phyloP scores from a whole-genome alignment of 1,284 basidiomycete species.

The Marasmius oreades region DNA sequence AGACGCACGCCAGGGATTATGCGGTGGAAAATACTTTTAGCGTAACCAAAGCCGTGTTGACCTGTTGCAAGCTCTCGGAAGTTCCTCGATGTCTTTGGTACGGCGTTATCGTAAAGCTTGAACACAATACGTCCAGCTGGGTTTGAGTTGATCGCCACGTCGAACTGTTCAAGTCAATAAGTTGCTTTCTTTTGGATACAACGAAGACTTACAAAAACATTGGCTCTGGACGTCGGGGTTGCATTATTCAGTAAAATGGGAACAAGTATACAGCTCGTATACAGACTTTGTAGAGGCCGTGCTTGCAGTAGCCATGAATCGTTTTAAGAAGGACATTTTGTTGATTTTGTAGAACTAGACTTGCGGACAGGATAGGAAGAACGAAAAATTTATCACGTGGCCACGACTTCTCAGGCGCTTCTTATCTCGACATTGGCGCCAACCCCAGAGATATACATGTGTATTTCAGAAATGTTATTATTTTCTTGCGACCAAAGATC shows the following conservation, averaged over 20 bases:
- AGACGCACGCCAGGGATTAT: slow-evolving; percentile 50
- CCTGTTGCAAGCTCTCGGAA: slow-evolving; percentile 90
- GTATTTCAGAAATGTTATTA: too few relatives aligned
- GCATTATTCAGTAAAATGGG: not conserved
- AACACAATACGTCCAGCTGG: slow-evolving; percentile 75
- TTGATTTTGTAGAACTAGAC: not conserved
- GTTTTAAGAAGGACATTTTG: not conserved
- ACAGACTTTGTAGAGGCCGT: not conserved
- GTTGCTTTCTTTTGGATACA: not conserved
- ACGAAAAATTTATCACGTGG: not conserved
- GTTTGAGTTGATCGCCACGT: slow-evolving; percentile 63
- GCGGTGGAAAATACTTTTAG: slow-evolving; percentile 69
- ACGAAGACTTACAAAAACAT: not conserved
- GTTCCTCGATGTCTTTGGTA: slow-evolving; percentile 78
- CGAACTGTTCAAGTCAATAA: slow-evolving; percentile 50
- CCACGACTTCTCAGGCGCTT: not conserved
- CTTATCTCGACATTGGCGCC: too few relatives aligned
- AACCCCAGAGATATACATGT: too few relatives aligned
- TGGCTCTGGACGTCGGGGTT: not conserved
- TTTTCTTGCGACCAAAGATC: too few relatives aligned
- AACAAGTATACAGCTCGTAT: not conserved
- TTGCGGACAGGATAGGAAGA: not conserved
- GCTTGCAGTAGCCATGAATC: not conserved
- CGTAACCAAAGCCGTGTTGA: slow-evolving; percentile 63
- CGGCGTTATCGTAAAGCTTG: slow-evolving; percentile 72